Evolutionary conservation across 805 yeast species (phyloP).

Genomic region (Blastobotrys mokoenaii): DNA sequence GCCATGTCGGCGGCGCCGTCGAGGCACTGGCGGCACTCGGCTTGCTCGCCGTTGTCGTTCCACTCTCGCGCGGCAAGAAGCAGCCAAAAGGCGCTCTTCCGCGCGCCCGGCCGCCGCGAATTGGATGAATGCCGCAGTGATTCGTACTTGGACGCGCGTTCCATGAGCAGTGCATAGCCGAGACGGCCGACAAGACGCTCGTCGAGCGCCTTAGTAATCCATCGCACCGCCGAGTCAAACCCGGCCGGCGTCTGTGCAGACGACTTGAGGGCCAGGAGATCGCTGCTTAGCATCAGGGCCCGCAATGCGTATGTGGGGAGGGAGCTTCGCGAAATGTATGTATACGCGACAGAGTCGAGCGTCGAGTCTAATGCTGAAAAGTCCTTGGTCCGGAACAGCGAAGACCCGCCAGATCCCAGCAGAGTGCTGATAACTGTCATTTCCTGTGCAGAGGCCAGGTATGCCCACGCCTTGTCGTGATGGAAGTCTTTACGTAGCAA

Average conservation of each 20-base stretch:
- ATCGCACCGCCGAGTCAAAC: constrained; percentile 38
- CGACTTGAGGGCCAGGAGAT: constrained; percentile 45
- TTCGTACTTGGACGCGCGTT: constrained; percentile 42
- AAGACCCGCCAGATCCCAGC: constrained; percentile 34
- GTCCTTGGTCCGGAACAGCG: neutral
- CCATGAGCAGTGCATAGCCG: constrained; percentile 44
- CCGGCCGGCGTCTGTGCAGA: constrained; percentile 33
- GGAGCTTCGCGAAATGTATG: constrained; percentile 64
- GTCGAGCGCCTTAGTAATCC: constrained; percentile 37
- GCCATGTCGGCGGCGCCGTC: constrained; percentile 16
- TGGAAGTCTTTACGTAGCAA: constrained; percentile 67
- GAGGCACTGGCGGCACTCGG: constrained; percentile 9
- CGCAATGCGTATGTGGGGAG: constrained; percentile 64
- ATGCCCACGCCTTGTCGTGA: constrained; percentile 70
- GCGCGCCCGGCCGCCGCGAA: constrained; percentile 12
- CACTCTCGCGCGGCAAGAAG: constrained; percentile 69
- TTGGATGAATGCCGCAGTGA: neutral
- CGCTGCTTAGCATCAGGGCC: constrained; percentile 58
- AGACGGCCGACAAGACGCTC: constrained; percentile 31
- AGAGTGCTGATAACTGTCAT: constrained; percentile 71
- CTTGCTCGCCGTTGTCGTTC: constrained; percentile 30
- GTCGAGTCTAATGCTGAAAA: constrained; percentile 39
- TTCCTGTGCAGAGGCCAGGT: constrained; percentile 80
- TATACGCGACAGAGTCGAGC: constrained; percentile 64
- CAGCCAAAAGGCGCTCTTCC: constrained; percentile 75